A percentile compares a stretch with the other conserved stretches of the same genome.
Evolutionary conservation across 768 basidiomycete species (phyloP).

Genomic region (Tylopilus intermedius): DNA sequence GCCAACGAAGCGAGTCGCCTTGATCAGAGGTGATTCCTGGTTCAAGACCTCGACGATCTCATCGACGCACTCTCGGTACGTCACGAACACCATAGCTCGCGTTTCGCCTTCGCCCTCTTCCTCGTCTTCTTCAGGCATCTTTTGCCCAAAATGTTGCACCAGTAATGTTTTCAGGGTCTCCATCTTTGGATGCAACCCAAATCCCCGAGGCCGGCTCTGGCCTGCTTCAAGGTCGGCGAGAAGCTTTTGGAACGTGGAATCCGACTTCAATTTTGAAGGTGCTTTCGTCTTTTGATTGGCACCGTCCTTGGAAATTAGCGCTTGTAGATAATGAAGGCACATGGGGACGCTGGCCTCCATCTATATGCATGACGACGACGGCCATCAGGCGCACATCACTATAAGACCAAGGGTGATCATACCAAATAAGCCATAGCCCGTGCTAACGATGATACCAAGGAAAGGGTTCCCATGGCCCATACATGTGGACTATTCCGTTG

Average conservation of each 20-base stretch:
- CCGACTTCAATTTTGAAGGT: constrained; percentile 41
- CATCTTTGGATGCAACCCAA: constrained; percentile 85
- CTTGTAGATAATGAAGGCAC: constrained; percentile 64
- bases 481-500: constrained; percentile 31
- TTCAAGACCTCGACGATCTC: constrained; percentile 83
- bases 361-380: constrained; percentile 36
- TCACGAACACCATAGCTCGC: constrained; percentile 90
- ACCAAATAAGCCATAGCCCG: constrained; percentile 88
- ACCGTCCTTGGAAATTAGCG: constrained; percentile 38
- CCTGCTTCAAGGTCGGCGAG: constrained; percentile 65
- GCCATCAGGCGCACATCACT: background rate
- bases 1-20: constrained; percentile 84
- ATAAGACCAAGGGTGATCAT: constrained; percentile 20
- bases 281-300: constrained; percentile 35
- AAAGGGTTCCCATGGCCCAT: constrained; percentile 51
- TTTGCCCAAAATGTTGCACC: constrained; percentile 64
- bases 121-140: constrained; percentile 40
- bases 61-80: constrained; percentile 85
- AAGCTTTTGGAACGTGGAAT: constrained; percentile 59
- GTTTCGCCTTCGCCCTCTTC: constrained; percentile 37
- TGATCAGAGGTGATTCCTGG: constrained; percentile 69
- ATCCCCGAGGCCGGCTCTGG: constrained; percentile 41
- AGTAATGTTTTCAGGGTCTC: constrained; percentile 71
- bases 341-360: constrained; percentile 77
- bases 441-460: constrained; percentile 56